Evolutionary conservation across 2,329 filamentous ascomycete species (phyloP).

Genomic region (Alternaria atra): DNA sequence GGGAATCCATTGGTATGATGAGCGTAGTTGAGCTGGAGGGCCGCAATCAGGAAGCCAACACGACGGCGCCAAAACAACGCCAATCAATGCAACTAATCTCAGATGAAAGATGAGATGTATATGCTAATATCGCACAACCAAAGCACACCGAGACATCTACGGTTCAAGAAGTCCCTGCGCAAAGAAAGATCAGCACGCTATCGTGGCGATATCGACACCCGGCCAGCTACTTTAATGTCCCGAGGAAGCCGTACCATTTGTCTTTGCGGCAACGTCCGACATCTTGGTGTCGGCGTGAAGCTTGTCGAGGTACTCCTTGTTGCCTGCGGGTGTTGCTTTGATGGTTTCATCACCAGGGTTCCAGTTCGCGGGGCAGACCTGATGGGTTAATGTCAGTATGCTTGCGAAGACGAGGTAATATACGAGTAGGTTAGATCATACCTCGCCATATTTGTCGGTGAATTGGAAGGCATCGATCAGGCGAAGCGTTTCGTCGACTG

Average conservation of each 20-base stretch:
- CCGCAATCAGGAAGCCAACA: conserved; percentile 5
- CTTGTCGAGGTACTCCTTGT: conserved; percentile 51
- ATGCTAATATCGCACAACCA: conserved; percentile 7
- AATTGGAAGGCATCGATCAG: conserved; percentile 62
- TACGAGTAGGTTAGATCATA: conserved; percentile 11
- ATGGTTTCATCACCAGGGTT: conserved; percentile 52
- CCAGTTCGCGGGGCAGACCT: conserved; percentile 56
- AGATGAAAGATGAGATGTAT: conserved; percentile 5
- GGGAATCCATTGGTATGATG: conserved; percentile 1
- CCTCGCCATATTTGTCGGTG: conserved; percentile 55
- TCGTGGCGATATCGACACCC: neutral
- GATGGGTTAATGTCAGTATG: conserved; percentile 4
- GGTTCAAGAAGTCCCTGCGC: conserved; percentile 13
- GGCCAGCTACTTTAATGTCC: neutral
- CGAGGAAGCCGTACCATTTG: conserved; percentile 37
- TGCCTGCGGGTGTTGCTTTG: conserved; percentile 53
- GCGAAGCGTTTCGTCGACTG: conserved; percentile 70
- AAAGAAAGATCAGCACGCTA: conserved; percentile 9
- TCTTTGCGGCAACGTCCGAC: conserved; percentile 35
- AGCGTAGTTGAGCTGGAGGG: neutral
- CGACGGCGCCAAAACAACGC: conserved; percentile 15
- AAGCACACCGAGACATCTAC: neutral
- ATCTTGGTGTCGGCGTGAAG: conserved; percentile 49
- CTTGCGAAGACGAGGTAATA: neutral
- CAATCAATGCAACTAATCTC: conserved; percentile 9